Base-by-base conservation (phyloP, 352 stramenopile genomes). In the Phytopythium helicoides region DNA sequence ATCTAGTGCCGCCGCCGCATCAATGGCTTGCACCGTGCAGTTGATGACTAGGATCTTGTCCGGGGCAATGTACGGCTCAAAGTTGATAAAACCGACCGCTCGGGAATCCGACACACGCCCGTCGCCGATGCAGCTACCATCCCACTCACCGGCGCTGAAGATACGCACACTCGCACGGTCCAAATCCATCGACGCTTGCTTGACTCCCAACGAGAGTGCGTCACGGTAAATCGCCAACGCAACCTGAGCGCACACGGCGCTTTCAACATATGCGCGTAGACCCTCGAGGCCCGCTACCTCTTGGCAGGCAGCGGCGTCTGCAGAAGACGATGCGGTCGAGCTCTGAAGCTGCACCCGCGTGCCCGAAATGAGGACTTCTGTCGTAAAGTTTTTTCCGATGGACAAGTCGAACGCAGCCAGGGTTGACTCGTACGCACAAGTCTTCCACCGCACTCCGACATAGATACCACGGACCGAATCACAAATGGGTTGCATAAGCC, bases 381-480 rank as follows among this genome's bases (percentile, higher is more conserved):
- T 92, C 0, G 71, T 77, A 26, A 91, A 93, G 56, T 86, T 87
- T 62, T 95, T 95, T 36, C 85, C 85, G 33, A 95, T 84, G 52
- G 61, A 79, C 21, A 95, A 64, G 47, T 95, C 85, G 46, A 95
- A 88, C 1, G 82, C 77, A 18, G 82, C 81, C 8, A 93, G 49
- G 23, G 82, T 93, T 47, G 85, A 88, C 39, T 91, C 75, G 36
- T 78, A 81, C 18, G 79, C 67, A 60, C 85, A 93, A 6, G 72
- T 78, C 64, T 95, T 95, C 85, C 85, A 95, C 4, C 82, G 73
- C 26, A 78, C 69, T 28, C 69, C 72, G 23, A 93, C 64, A 48
- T 88, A 95, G 28, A 95, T 70, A 23, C 85, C 85, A 11, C 81
- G 73, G 12, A 92, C 77, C 3, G 85, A 89, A 65, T 95, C 85